Evolutionary conservation across 192 early-diverging fungal species (phyloP).

Genomic region (Backusella tuberculispora): DNA sequence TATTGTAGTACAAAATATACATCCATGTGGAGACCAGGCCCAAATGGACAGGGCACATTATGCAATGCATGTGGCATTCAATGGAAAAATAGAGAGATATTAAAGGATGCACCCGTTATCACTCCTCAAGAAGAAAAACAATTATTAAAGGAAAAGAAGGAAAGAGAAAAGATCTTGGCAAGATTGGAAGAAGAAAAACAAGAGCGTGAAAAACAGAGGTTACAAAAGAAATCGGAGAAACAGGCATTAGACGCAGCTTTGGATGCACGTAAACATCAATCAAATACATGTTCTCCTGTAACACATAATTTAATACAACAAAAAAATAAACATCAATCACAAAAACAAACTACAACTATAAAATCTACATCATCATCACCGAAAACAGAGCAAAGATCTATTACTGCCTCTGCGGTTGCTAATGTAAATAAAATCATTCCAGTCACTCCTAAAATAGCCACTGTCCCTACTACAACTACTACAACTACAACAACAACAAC

Average conservation of each 20-base stretch:
- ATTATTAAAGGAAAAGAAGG: slow-evolving; percentile 14
- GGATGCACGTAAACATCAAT: not conserved
- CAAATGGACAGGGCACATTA: slow-evolving; percentile 32
- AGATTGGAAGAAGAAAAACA: slow-evolving; percentile 6
- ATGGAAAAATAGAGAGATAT: slow-evolving; percentile 38
- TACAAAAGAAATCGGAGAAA: not conserved
- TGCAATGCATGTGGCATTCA: slow-evolving; percentile 38
- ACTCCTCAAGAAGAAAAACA: slow-evolving; percentile 33
- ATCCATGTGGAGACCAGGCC: slow-evolving; percentile 39
- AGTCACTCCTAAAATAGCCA: not conserved
- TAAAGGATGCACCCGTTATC: slow-evolving; percentile 36
- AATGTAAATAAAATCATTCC: not conserved
- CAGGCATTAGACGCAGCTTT: not conserved
- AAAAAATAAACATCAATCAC: not conserved
- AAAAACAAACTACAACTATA: not conserved
- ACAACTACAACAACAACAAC: not conserved
- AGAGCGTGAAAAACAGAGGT: slow-evolving; percentile 9
- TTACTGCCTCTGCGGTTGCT: not conserved
- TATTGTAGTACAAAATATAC: slow-evolving; percentile 41
- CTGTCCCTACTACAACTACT: not conserved
- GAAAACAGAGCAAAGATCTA: not conserved
- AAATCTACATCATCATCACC: not conserved
- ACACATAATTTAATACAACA: not conserved
- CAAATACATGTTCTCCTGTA: not conserved
- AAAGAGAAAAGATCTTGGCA: slow-evolving; percentile 17